Evolutionary conservation across 2,329 filamentous ascomycete species (phyloP), one percentile per base, ranked within the genome.

Genomic region (Thyridium curvatum): DNA sequence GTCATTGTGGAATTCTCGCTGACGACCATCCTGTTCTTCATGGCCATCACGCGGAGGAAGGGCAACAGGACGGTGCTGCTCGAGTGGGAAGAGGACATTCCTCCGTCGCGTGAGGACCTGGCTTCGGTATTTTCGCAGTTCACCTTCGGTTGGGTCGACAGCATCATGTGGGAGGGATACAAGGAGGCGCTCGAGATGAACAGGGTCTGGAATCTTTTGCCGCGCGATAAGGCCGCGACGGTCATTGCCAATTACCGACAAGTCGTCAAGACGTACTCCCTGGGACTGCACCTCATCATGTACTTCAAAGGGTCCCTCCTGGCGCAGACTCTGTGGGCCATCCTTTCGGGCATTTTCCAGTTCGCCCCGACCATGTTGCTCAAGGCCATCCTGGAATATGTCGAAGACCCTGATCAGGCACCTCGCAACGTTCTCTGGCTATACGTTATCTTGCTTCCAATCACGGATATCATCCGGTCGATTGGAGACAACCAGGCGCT

Each of bases 381-480:
- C 31, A 91, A 90, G 57, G 84, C 84, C 13, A 97, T 98, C 44
- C 71, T 98, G 18, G 82, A 96, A 60, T 96, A 94, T 54, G 84
- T 97, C n/a, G 89, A 98, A 63, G 71, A 84, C 40, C 89, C 90
- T 2, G 72, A 77, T 1, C 68, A 71, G 4, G 84, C 84, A 1
- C 90, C 93, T 0, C 65, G 74, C 36, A 97, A 93, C 56, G 89
- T 95, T 14, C 82, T 94, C 16, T 98, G 93, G 93, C 79, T 98
- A 37, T 95, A 91, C 52, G 93, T 97, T 34, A 88, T 94, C 34
- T 72, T 95, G 3, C 77, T 98, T 8, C 91, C 94, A 31, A 71
- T 89, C 31, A 84, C 90, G 8, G 89, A 93, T 42, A 73, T 86
- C 31, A 66, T 93, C 17, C 85, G 89, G 42, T 93, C 91, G 5